Evolutionary conservation across 805 yeast genomes (phyloP).

Genomic region (Kodamaea kaohsiungensis): DNA sequence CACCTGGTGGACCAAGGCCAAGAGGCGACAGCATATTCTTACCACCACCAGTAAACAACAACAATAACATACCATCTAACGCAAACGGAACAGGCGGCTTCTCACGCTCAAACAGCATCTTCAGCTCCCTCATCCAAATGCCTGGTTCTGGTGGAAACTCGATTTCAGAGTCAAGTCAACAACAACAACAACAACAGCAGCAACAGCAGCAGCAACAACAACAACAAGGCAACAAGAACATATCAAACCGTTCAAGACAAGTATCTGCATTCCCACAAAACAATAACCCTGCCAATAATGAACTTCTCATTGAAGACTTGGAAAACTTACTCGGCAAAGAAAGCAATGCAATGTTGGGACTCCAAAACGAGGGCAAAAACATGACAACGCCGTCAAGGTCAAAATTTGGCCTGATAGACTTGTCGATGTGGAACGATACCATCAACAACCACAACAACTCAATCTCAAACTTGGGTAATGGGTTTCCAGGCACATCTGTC

Average conservation of each 20-base stretch:
- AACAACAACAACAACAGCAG: not conserved
- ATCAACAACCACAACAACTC: constrained; percentile 12
- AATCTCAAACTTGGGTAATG: constrained; percentile 16
- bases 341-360: constrained; percentile 28
- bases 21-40: constrained; percentile 29
- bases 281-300: constrained; percentile 13
- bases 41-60: constrained; percentile 8
- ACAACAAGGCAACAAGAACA: not conserved
- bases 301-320: constrained; percentile 29
- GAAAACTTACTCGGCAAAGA: constrained; percentile 36
- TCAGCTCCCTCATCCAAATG: constrained; percentile 39
- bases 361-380: constrained; percentile 10
- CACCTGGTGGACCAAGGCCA: constrained; percentile 20
- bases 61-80: not conserved
- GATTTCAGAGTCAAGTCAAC: constrained; percentile 23
- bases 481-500: constrained; percentile 24
- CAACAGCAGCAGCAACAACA: constrained; percentile 1
- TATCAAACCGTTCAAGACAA: constrained; percentile 15
- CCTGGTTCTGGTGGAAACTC: constrained; percentile 39
- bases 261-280: constrained; percentile 19
- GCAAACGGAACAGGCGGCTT: constrained; percentile 6
- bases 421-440: constrained; percentile 18
- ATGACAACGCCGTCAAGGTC: constrained; percentile 19
- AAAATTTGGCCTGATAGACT: constrained; percentile 30
- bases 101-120: constrained; percentile 10